Evolutionary conservation across 495 filamentous ascomycete species (phyloP).

Genomic region (Annulohypoxylon nitens): DNA sequence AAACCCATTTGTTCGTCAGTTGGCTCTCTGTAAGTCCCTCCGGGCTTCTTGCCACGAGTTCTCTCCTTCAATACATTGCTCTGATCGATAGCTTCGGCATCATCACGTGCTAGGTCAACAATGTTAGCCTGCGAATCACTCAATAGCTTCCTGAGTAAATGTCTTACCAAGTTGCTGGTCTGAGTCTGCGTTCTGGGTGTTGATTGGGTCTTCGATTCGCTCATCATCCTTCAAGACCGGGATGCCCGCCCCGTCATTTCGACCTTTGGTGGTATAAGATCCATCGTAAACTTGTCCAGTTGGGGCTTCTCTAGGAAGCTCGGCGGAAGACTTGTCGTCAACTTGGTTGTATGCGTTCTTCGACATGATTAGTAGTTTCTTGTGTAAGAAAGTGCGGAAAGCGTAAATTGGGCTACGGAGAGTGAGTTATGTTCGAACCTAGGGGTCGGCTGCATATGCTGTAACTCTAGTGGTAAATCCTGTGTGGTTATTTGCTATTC

Average conservation of each 20-base stretch:
- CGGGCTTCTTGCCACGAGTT: slow-evolving; percentile 62
- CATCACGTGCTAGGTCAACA: slow-evolving; percentile 59
- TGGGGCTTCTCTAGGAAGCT: slow-evolving; percentile 36
- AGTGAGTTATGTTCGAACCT: too few relatives aligned
- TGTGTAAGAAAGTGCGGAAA: too few relatives aligned
- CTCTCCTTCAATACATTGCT: slow-evolving; percentile 63
- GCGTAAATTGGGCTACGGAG: too few relatives aligned
- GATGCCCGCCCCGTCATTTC: slow-evolving; percentile 55
- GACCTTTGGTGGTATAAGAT: slow-evolving; percentile 45
- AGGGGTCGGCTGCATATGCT: too few relatives aligned
- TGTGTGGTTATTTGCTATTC: background rate
- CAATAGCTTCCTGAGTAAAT: background rate
- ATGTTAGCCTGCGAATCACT: too few relatives aligned
- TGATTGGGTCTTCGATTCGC: slow-evolving; percentile 63
- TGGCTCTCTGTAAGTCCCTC: slow-evolving; percentile 64
- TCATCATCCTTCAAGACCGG: slow-evolving; percentile 67
- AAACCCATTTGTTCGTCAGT: slow-evolving; percentile 62
- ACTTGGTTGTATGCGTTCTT: slow-evolving; percentile 41
- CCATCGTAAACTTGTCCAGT: slow-evolving; percentile 50
- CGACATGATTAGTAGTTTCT: slow-evolving; percentile 38
- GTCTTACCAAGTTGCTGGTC: slow-evolving; percentile 65
- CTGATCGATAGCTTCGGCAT: slow-evolving; percentile 66
- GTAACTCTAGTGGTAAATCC: too few relatives aligned
- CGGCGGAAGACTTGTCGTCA: slow-evolving; percentile 42
- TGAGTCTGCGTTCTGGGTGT: slow-evolving; percentile 59